Evolutionary conservation across 139 green algal genomes (phyloP).

Genomic region (Asterochloris sp.): DNA sequence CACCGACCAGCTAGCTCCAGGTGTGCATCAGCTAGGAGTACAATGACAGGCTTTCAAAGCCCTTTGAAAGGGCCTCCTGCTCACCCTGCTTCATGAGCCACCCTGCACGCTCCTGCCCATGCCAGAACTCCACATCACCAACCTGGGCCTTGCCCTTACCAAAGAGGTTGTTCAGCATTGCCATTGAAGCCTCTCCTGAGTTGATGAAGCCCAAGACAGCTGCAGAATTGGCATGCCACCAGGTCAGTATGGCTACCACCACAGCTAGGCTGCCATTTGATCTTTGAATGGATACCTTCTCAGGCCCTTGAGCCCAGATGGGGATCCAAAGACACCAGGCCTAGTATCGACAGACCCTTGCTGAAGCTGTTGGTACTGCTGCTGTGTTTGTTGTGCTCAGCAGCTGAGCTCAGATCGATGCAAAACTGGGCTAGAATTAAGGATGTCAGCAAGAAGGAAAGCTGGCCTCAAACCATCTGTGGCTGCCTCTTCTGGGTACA

Average conservation of each 20-base stretch:
- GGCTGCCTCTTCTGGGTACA: too few relatives aligned
- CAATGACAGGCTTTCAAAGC: constrained; percentile 12
- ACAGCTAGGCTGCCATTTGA: too few relatives aligned
- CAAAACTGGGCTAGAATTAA: too few relatives aligned
- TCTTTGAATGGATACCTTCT: too few relatives aligned
- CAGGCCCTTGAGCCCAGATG: too few relatives aligned
- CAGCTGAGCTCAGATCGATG: too few relatives aligned
- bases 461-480: too few relatives aligned
- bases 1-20: not conserved
- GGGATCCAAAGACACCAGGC: too few relatives aligned
- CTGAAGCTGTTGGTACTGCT: not conserved
- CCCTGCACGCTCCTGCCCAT: constrained; percentile 74
- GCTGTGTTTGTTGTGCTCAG: not conserved
- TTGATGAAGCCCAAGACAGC: too few relatives aligned
- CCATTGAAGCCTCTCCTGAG: not conserved
- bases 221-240: too few relatives aligned
- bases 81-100: constrained; percentile 96
- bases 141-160: constrained; percentile 40
- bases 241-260: too few relatives aligned
- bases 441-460: too few relatives aligned
- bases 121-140: constrained; percentile 83
- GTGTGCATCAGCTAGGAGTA: constrained; percentile 29
- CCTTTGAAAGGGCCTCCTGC: not conserved
- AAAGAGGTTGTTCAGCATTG: constrained; percentile 38
- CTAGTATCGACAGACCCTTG: not conserved